Evolutionary conservation across 2,329 filamentous ascomycete genomes (phyloP).

Genomic region (Ceratocystis ficicola): DNA sequence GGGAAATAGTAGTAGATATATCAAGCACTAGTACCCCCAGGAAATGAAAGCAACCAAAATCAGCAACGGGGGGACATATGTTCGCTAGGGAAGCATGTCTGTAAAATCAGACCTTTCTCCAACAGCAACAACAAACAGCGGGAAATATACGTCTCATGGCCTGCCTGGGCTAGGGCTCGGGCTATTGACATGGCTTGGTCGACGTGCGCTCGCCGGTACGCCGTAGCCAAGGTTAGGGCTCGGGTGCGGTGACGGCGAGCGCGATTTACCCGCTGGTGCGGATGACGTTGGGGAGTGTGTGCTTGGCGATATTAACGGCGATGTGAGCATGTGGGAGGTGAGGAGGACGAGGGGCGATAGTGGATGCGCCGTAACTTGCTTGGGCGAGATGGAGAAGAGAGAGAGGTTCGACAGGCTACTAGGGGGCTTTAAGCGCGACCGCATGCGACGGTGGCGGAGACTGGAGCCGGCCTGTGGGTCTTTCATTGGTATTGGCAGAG

Average conservation of each 20-base stretch:
- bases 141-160: neutral
- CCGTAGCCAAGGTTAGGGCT: neutral
- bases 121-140: neutral
- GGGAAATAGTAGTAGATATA: neutral
- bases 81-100: too few relatives aligned
- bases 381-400: slow-evolving; percentile 20
- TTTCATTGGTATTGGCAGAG: neutral
- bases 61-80: neutral
- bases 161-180: neutral
- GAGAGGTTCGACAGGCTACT: slow-evolving; percentile 15
- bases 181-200: too few relatives aligned
- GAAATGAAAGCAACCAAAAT: neutral
- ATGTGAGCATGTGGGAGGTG: slow-evolving; percentile 31
- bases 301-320: slow-evolving; percentile 32
- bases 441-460: slow-evolving; percentile 10
- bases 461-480: neutral
- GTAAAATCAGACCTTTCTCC: too few relatives aligned
- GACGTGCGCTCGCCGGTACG: neutral
- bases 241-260: slow-evolving; percentile 32
- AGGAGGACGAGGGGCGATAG: slow-evolving; percentile 18
- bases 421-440: slow-evolving; percentile 17
- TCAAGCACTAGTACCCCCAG: neutral
- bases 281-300: slow-evolving; percentile 29
- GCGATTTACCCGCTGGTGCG: slow-evolving; percentile 27
- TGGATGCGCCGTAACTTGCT: slow-evolving; percentile 21